A percentile compares a stretch with the other conserved stretches of the same genome.
phyloP scores from a whole-genome alignment of 768 basidiomycete genomes.

The Suillus subalutaceus region DNA sequence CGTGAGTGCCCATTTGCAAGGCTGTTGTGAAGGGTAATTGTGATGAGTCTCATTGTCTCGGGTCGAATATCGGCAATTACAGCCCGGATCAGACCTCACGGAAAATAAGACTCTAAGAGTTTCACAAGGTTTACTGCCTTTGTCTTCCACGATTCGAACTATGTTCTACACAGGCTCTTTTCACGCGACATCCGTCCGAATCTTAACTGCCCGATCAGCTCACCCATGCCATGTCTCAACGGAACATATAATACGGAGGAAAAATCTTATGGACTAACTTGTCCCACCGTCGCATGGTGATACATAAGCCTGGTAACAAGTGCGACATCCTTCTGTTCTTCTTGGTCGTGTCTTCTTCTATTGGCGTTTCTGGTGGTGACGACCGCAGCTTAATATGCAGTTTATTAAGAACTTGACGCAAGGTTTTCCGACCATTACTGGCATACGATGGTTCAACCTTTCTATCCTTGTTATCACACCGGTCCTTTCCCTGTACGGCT shows the following conservation, averaged over 20 bases:
- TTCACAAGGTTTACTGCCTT: slow-evolving; percentile 3
- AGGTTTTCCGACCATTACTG: slow-evolving; percentile 50
- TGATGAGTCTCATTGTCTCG: slow-evolving; percentile 4
- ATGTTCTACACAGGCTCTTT: background rate
- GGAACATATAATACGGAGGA: background rate
- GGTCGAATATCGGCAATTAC: background rate
- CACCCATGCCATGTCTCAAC: slow-evolving; percentile 4
- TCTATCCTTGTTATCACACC: slow-evolving; percentile 72
- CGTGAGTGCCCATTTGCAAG: background rate
- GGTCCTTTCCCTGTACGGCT: slow-evolving; percentile 68
- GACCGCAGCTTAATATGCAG: slow-evolving; percentile 16
- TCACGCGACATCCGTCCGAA: background rate
- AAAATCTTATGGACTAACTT: slow-evolving; percentile 7
- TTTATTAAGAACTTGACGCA: slow-evolving; percentile 21
- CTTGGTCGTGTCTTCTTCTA: slow-evolving; percentile 3
- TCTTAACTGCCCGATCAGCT: slow-evolving; percentile 1
- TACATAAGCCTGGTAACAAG: slow-evolving; percentile 31
- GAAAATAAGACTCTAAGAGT: background rate
- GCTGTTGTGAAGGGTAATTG: slow-evolving; percentile 1
- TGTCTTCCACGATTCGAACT: slow-evolving; percentile 6
- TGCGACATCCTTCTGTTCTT: slow-evolving; percentile 14
- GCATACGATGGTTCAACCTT: slow-evolving; percentile 80
- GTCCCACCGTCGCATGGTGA: slow-evolving; percentile 21
- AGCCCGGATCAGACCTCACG: background rate
- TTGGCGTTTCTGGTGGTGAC: background rate